Evolutionary conservation across 805 yeast genomes (phyloP), one percentile per base, ranked within the genome.

Genomic region (Lachancea quebecensis): DNA sequence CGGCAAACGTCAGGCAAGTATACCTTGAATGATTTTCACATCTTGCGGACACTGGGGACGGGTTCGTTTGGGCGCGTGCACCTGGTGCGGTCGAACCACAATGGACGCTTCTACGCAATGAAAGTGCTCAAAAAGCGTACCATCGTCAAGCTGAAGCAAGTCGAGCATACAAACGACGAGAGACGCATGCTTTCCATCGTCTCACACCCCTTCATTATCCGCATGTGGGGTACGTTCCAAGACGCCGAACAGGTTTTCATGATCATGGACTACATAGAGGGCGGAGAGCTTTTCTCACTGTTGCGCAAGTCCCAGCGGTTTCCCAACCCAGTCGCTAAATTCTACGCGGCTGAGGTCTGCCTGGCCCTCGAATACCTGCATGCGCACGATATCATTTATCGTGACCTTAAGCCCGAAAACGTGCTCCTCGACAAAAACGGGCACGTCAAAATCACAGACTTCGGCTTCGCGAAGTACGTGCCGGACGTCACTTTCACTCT

Each of bases 141-240:
- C 59, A 91, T 90, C 46, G 90, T 90, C 43, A 84, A 82, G 58
- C 82, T 90, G 85, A 90, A 90, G 63, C 97, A 90, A 68, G 87
- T 90, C 41, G 96, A 90, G 60, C 97, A 90, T 66, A 90, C 97
- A 14, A 90, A 89, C 64, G 97, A 90, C 65, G 97, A 90, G 69
- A 76, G 97, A 41, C 75, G 90, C 50, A 89, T 90, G 83, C 73
- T 90, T 50, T 82, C 85, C 52, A 68, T 86, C 39, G 95, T 88
- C 9, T 85, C 85, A 54, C 96, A 89, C 60, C 96, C 97, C 12
- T 90, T 90, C 59, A 74, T 90, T 45, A 85, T 88, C 49, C 77
- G 96, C 57, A 82, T 90, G 85, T 90, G 97, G 97, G 97, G 97
- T 17, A 90, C 97, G 0, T 90, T 85, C 67, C 97, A 90, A 67